A percentile compares a stretch with the other conserved stretches of the same genome.
These are phyloP conservation scores for Spergularia marina DNA, from an alignment of 148 eudicot genomes.

Conservation along the genomic window DNA sequence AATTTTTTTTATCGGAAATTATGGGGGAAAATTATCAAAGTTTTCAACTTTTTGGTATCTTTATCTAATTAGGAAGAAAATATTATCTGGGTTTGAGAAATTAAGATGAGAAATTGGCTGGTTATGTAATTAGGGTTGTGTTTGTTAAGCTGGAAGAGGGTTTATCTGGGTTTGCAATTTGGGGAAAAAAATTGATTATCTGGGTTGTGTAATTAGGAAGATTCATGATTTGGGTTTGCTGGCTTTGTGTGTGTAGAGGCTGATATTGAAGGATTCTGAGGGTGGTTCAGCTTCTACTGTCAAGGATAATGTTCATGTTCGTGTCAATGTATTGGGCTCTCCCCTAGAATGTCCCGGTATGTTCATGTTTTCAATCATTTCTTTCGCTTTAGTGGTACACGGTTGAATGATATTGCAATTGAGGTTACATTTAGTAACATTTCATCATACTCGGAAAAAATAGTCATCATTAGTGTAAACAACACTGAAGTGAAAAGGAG, in stretches of 20 bases:
- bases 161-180: not conserved
- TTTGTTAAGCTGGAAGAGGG: not conserved
- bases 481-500: too few species aligned
- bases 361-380: constrained; percentile 6
- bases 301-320: constrained; percentile 74
- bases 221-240: constrained; percentile 7
- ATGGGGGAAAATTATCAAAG: not conserved
- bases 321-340: constrained; percentile 67
- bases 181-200: not conserved
- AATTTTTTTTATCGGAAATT: not conserved
- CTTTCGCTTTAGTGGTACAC: not conserved
- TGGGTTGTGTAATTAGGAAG: constrained; percentile 9
- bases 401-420: not conserved
- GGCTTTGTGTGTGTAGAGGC: constrained; percentile 35
- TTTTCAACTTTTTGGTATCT: too few species aligned
- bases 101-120: too few species aligned
- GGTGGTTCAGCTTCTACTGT: constrained; percentile 41
- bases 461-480: too few species aligned
- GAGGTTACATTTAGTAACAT: not conserved
- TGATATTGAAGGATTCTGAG: constrained; percentile 40
- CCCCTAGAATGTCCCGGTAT: constrained; percentile 76
- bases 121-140: too few species aligned
- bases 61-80: not conserved
- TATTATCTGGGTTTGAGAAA: not conserved
- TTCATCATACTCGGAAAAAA: too few species aligned